Base-by-base conservation (phyloP, 495 filamentous ascomycete species). In the Xylaria cubensis region DNA sequence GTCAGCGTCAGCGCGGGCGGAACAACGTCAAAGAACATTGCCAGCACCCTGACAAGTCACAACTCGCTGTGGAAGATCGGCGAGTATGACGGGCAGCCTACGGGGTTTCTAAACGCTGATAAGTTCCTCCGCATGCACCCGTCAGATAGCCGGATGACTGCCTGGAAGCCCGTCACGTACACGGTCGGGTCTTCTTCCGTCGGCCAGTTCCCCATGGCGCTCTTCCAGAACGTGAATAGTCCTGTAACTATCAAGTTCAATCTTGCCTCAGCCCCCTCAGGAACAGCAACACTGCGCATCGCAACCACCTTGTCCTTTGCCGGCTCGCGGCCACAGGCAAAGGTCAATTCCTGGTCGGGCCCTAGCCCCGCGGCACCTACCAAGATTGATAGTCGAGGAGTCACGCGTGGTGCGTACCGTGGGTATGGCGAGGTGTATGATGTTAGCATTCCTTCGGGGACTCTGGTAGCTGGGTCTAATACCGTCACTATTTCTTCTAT, bases 101-200 rank as follows among this genome's bases (percentile, higher is more conserved):
- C 84, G 8, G 88, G 88, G 10, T 92, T 92, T 85, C 83, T 82
- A 61, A 92, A 92, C 75, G 89, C 90, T 24, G 89, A 84, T 53
- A 90, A 90, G 72, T 87, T 91, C 73, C 84, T 88, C 56, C 81
- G 85, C 59, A 92, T 92, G 90, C 90, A 92, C 70, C 90, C 90
- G 5, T 87, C 86, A 0, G 90, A 92, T 78, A 80, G 73, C 41
- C 86, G 90, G 67, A 92, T 92, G 89, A 77, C 80, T 24, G 76
- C 80, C 71, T 92, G 90, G 90, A 80, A 81, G 1, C 85, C 89
- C 0, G 66, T 82, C 7, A 91, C 89, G 2, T 90, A 89, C 77
- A 90, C 87, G 8, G 84, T 89, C 24, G 90, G 89, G 24, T 82
- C 81, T 26, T 87, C 84, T 6, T 70, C 79, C 7, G 75, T 87